These are phyloP conservation scores for Mucor irregularis DNA, from an alignment of 371 early-diverging fungal genomes.

Conservation along the genomic window DNA sequence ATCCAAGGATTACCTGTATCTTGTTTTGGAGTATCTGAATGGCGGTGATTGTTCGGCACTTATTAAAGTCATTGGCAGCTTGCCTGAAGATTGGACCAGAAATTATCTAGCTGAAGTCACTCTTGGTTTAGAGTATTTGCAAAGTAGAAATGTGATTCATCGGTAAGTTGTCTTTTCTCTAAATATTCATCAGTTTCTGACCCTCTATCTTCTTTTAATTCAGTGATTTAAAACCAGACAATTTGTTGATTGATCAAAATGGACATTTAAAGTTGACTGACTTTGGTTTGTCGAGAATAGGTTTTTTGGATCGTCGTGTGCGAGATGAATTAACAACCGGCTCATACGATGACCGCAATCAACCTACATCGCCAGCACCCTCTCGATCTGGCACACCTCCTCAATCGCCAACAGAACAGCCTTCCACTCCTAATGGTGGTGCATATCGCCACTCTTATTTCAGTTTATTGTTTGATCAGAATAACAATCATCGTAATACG, in stretches of 20 bases:
- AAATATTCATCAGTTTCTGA: background rate
- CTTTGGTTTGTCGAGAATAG: conserved; percentile 91
- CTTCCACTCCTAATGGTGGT: conserved; percentile 15
- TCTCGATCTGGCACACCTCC: conserved; percentile 48
- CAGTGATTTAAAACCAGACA: conserved; percentile 91
- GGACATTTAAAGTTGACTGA: conserved; percentile 95
- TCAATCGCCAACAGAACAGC: conserved; percentile 17
- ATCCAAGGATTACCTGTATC: conserved; percentile 85
- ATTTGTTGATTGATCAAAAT: conserved; percentile 83
- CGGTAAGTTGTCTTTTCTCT: too few relatives aligned
- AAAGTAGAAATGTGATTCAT: conserved; percentile 81
- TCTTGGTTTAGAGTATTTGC: conserved; percentile 93
- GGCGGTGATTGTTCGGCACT: conserved; percentile 97
- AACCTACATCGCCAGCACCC: conserved; percentile 46
- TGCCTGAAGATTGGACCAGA: conserved; percentile 89
- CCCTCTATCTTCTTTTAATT: background rate
- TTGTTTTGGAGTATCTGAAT: conserved; percentile 95
- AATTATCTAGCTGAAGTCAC: conserved; percentile 95
- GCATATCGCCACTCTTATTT: conserved; percentile 40
- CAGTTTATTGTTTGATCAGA: conserved; percentile 34
- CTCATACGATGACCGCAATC: conserved; percentile 22
- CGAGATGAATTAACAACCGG: conserved; percentile 50
- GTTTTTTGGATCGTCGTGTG: conserved; percentile 82
- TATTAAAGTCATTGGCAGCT: conserved; percentile 78
- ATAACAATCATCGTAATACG: background rate